These are phyloP conservation scores for Trichosporon sp. DNA, from an alignment of 1,284 basidiomycete genomes.

Conservation along the genomic window DNA sequence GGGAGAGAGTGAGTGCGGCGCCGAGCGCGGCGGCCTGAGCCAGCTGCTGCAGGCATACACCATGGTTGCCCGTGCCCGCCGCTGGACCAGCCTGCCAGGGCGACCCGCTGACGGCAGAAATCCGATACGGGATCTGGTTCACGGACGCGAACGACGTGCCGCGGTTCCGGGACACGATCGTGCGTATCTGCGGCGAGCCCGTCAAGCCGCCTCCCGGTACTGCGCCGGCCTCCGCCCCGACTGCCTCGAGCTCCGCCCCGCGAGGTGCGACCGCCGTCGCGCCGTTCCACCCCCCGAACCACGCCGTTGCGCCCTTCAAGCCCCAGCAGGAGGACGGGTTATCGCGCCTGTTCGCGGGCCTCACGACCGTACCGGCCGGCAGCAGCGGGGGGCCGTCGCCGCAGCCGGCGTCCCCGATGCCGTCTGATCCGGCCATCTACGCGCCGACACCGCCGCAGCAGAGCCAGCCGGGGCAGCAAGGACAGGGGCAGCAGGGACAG, in stretches of 20 bases:
- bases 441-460: neutral
- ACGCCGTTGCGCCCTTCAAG: neutral
- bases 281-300: neutral
- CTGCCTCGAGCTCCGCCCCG: neutral
- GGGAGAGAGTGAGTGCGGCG: slow-evolving; percentile 36
- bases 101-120: slow-evolving; percentile 14
- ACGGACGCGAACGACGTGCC: slow-evolving; percentile 32
- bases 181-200: slow-evolving; percentile 41
- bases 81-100: too few species aligned
- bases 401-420: neutral
- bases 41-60: too few species aligned
- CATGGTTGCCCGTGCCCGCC: too few species aligned
- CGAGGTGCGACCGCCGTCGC: neutral
- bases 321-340: slow-evolving; percentile 29
- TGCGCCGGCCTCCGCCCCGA: neutral
- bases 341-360: slow-evolving; percentile 38
- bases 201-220: slow-evolving; percentile 12
- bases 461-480: neutral
- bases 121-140: slow-evolving; percentile 38
- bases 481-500: neutral
- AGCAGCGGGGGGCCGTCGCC: neutral
- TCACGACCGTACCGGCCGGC: slow-evolving; percentile 18
- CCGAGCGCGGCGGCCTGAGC: neutral
- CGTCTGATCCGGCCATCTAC: neutral
- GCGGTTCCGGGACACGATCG: slow-evolving; percentile 30